Base-by-base conservation (phyloP, 2,329 filamentous ascomycete species). In the Xylariaceae sp. region DNA sequence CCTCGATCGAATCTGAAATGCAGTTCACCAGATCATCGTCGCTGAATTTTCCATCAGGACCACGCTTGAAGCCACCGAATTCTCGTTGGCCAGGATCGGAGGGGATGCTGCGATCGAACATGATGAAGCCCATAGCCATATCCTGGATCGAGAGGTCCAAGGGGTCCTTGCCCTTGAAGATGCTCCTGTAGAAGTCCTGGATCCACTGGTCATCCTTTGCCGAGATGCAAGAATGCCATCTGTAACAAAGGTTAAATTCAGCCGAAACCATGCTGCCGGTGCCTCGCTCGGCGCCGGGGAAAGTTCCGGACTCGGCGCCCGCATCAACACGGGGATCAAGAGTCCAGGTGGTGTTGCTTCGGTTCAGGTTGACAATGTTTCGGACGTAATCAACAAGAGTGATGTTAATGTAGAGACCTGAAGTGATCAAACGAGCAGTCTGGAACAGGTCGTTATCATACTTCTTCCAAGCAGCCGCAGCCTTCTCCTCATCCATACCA, bases 221-320 rank as follows among this genome's bases (percentile, higher is more conserved):
- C 1, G 71, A 80, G 55, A 93, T 86, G 55, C 85, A 83, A 3
- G 87, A 88, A 69, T 94, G 88, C 88, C 88, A 62, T 39, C 59
- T 62, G 64, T 95, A 94, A 55, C 86, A 85, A 8, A 95, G 74
- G 61, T 93, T 94, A 73, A 95, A 95, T 68, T 95, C 89, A 3
- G 86, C 87, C 0, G 87, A 92, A 5, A 92, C 87, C 53, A 86
- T 82, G 58, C 93, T 94, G 40, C 89, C 89, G 0, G 86, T 80
- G 34, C 87, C 89, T 20, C 82, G 75, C 36, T 86, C 80, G 0
- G 85, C 79, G 1, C 79, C 77, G 2, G 76, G 65, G 23, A 74
- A 72, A 7, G 73, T 82, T 52, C 72, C 74, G 0, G 65, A 69
- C 3, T 73, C 65, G 1, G 75, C 75, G 32, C 77, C 82, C 65